Conservation (phyloP, 345 rosid genomes). For the Eucalyptus curtisii region DNA sequence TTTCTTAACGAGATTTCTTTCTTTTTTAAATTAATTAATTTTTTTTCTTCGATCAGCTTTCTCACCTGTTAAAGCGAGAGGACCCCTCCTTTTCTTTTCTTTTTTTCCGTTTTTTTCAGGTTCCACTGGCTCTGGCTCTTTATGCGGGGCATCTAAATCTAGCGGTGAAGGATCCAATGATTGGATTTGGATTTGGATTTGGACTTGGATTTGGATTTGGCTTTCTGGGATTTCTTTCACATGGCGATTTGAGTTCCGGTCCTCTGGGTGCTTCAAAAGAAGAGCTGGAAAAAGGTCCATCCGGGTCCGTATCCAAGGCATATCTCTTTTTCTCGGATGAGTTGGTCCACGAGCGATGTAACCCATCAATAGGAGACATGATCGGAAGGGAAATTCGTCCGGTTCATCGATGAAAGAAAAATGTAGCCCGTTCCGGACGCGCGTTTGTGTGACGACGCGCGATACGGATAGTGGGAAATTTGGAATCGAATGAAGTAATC, state of each 20-base stretch:
- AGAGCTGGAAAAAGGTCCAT: neutral
- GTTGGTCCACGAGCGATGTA: neutral
- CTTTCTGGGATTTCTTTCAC: neutral
- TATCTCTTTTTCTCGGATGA: neutral
- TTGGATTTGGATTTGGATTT: neutral
- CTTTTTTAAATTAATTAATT: neutral
- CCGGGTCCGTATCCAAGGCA: neutral
- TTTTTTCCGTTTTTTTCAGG: neutral
- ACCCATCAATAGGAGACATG: neutral
- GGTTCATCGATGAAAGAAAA: neutral
- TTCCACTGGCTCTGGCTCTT: neutral
- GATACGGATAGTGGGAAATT: neutral
- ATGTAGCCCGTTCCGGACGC: neutral
- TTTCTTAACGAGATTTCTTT: neutral
- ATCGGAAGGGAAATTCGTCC: neutral
- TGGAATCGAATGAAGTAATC: neutral
- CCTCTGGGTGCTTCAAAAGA: neutral
- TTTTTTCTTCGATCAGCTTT: neutral
- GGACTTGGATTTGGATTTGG: neutral
- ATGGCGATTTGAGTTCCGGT: neutral
- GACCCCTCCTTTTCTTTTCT: fast-evolving
- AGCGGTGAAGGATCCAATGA: neutral
- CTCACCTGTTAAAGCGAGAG: neutral
- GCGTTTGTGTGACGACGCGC: no score
- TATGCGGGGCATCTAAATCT: neutral